Evolutionary conservation across 495 filamentous ascomycete genomes (phyloP).

Genomic region (Podospora comata): DNA sequence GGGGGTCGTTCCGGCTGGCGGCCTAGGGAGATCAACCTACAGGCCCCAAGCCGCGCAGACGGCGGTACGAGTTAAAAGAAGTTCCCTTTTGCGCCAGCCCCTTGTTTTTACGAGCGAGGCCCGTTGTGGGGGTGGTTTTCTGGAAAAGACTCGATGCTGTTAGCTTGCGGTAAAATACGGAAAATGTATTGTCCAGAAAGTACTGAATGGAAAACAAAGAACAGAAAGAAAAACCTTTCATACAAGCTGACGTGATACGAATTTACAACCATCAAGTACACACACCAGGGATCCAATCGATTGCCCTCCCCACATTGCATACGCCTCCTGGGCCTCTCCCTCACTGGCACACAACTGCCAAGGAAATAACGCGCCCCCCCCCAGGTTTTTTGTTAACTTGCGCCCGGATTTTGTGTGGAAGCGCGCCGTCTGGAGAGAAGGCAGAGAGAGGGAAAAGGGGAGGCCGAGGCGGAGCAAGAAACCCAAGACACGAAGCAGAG

Average conservation of each 20-base stretch:
- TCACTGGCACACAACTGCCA: not conserved
- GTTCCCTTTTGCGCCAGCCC: not conserved
- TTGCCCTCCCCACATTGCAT: not conserved
- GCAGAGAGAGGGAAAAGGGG: not conserved
- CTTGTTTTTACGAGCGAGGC: not conserved
- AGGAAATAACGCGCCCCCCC: not conserved
- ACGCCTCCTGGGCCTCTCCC: not conserved
- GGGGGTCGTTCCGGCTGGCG: slow-evolving; percentile 1
- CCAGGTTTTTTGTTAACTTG: not conserved
- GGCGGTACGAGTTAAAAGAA: not conserved
- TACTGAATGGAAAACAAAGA: not conserved
- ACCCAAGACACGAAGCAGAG: not conserved
- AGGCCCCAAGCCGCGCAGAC: not conserved
- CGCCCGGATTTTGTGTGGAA: not conserved
- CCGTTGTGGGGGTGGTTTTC: not conserved
- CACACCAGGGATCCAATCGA: not conserved
- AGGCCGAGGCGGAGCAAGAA: not conserved
- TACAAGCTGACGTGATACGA: not conserved
- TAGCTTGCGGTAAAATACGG: too few relatives aligned
- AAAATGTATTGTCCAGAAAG: not conserved
- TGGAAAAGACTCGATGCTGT: not conserved
- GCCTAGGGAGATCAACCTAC: not conserved
- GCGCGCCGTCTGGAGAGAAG: not conserved
- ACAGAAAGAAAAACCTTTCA: not conserved
- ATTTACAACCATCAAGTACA: not conserved